Evolutionary conservation across 768 basidiomycete species (phyloP).

Genomic region (Panaeolus papilionaceus): DNA sequence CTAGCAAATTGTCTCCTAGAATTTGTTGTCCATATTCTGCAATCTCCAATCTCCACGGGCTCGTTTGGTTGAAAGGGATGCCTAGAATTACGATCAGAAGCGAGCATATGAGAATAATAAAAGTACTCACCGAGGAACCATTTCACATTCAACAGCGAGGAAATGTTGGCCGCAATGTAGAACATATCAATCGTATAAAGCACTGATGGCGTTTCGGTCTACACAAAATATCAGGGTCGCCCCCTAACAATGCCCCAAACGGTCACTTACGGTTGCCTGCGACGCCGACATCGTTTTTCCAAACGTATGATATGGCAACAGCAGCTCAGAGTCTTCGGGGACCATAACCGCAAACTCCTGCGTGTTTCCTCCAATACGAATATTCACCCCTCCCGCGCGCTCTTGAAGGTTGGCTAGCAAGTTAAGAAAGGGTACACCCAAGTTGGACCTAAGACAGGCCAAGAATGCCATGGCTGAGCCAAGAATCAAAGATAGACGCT

Average conservation of each 20-base stretch:
- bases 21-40: slow-evolving; percentile 67
- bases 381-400: slow-evolving; percentile 63
- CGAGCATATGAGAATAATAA: background rate
- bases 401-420: slow-evolving; percentile 70
- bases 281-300: slow-evolving; percentile 28
- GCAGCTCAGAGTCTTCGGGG: background rate
- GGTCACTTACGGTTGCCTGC: slow-evolving; percentile 25
- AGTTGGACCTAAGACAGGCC: slow-evolving; percentile 3
- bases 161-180: slow-evolving; percentile 70
- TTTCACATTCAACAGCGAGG: slow-evolving; percentile 59
- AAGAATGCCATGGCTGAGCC: slow-evolving; percentile 5
- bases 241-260: background rate
- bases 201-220: slow-evolving; percentile 20
- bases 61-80: slow-evolving; percentile 72
- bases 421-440: slow-evolving; percentile 72
- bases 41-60: slow-evolving; percentile 56
- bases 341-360: slow-evolving; percentile 70
- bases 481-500: background rate
- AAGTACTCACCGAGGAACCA: slow-evolving; percentile 54
- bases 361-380: slow-evolving; percentile 81
- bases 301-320: slow-evolving; percentile 5
- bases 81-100: background rate
- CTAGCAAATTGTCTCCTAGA: slow-evolving; percentile 68
- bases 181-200: slow-evolving; percentile 62
- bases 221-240: background rate